A percentile compares a stretch with the other conserved stretches of the same genome.
Conservation (phyloP, 164 flowering plant species). For the Protea cynaroides region DNA sequence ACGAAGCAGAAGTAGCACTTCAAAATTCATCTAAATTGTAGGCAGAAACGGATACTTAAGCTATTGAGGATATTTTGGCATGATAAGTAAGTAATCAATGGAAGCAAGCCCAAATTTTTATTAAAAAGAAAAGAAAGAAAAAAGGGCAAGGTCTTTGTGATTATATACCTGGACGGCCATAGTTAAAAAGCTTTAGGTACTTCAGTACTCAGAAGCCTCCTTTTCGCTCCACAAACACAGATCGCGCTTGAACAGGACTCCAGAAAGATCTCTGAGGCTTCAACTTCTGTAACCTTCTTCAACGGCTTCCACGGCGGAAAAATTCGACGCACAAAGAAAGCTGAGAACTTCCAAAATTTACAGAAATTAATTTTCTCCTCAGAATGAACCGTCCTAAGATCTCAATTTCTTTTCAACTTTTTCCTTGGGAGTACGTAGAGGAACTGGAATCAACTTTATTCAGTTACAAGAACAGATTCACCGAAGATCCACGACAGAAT, state of each 20-base stretch:
- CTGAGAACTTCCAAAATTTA: neutral
- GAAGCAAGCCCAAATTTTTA: no score
- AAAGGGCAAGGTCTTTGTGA: neutral
- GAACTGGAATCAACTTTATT: neutral
- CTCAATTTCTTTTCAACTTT: neutral
- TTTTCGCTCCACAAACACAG: neutral
- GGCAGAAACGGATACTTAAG: no score
- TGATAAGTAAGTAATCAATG: no score
- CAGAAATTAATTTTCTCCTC: no score
- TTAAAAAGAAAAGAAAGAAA: no score
- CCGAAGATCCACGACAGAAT: neutral
- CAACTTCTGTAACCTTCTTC: neutral
- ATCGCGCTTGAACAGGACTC: neutral
- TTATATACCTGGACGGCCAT: slow-evolving; percentile 18
- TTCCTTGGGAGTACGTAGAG: neutral
- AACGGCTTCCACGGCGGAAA: neutral
- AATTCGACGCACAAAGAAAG: neutral
- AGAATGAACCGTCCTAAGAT: neutral
- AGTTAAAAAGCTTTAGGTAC: neutral
- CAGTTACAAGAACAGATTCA: neutral
- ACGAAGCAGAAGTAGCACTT: no score
- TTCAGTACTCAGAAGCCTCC: neutral
- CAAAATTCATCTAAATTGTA: no score
- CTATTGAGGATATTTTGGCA: no score
- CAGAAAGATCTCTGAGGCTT: neutral